A percentile compares a stretch with the other conserved stretches of the same genome.
phyloP scores from a whole-genome alignment of 192 early-diverging fungal genomes.

The Jimgerdemannia flammicorona region DNA sequence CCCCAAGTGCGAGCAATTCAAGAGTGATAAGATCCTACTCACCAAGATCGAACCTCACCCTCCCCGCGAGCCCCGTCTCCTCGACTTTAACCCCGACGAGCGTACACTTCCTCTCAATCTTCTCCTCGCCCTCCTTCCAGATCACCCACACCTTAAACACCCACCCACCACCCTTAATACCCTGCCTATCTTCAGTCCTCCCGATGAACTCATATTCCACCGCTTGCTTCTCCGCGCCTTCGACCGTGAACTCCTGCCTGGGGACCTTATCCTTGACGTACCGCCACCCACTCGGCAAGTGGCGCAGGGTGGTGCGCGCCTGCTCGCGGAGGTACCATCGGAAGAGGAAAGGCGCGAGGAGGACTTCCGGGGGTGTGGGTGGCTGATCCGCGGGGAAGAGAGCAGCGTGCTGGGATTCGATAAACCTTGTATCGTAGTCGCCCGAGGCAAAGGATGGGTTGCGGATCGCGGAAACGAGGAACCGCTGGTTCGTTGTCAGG shows the following conservation, averaged over 20 bases:
- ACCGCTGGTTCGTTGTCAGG: constrained; percentile 54
- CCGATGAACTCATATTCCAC: constrained; percentile 41
- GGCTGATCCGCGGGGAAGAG: background rate
- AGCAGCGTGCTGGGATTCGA: constrained; percentile 21
- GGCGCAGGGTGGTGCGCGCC: constrained; percentile 35
- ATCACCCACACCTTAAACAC: constrained; percentile 30
- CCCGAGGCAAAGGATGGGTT: constrained; percentile 44
- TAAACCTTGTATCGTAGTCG: constrained; percentile 45
- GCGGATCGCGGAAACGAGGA: constrained; percentile 45
- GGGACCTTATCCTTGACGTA: constrained; percentile 45
- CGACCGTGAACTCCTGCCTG: constrained; percentile 26
- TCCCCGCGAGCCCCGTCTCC: constrained; percentile 33
- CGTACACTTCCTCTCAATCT: constrained; percentile 19
- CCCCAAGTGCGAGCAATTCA: too few species aligned
- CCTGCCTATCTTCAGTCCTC: constrained; percentile 32
- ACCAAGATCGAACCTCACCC: constrained; percentile 43
- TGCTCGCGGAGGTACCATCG: constrained; percentile 43
- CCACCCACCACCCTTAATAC: constrained; percentile 31
- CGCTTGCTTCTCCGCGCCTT: constrained; percentile 31
- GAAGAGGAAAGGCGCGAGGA: constrained; percentile 36
- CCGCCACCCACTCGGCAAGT: constrained; percentile 46
- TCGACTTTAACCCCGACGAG: constrained; percentile 32
- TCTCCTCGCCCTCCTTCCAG: constrained; percentile 22
- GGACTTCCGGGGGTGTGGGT: background rate
- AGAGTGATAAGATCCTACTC: constrained; percentile 1